These are phyloP conservation scores for Rhynchospora breviuscula DNA, from an alignment of 176 grass and related monocot species.

Conservation along the genomic window DNA sequence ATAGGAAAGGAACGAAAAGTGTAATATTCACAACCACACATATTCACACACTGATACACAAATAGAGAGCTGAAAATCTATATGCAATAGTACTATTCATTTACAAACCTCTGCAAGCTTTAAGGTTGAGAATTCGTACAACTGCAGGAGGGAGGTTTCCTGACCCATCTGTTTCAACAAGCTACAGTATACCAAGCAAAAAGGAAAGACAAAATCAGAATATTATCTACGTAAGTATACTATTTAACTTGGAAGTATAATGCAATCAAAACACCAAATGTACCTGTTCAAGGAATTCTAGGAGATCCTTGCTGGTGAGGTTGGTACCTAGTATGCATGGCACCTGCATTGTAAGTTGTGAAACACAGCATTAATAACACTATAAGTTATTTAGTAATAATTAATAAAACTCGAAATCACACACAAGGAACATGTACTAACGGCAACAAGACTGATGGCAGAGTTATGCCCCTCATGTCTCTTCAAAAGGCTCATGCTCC, in stretches of 20 bases:
- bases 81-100: background rate
- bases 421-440: slow-evolving; percentile 45
- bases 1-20: background rate
- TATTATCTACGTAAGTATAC: slow-evolving; percentile 5
- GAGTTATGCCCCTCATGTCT: slow-evolving; percentile 41
- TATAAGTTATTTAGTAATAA: background rate
- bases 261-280: background rate
- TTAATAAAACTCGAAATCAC: slow-evolving; percentile 22
- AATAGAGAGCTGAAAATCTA: background rate
- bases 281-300: slow-evolving; percentile 91
- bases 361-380: background rate
- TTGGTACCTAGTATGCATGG: slow-evolving; percentile 90
- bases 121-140: slow-evolving; percentile 76
- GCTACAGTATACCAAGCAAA: slow-evolving; percentile 38
- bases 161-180: slow-evolving; percentile 83
- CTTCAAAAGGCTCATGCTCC: slow-evolving; percentile 87
- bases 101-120: slow-evolving; percentile 82
- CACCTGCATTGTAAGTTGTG: slow-evolving; percentile 42
- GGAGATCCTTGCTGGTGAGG: slow-evolving; percentile 81
- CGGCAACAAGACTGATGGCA: slow-evolving; percentile 72
- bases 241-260: background rate
- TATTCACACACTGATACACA: background rate
- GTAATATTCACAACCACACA: background rate
- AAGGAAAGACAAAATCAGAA: slow-evolving; percentile 7
- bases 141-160: slow-evolving; percentile 65